A percentile compares a stretch with the other conserved stretches of the same genome.
phyloP scores from a whole-genome alignment of 176 grass and related monocot genomes.

The Oryza longistaminata region DNA sequence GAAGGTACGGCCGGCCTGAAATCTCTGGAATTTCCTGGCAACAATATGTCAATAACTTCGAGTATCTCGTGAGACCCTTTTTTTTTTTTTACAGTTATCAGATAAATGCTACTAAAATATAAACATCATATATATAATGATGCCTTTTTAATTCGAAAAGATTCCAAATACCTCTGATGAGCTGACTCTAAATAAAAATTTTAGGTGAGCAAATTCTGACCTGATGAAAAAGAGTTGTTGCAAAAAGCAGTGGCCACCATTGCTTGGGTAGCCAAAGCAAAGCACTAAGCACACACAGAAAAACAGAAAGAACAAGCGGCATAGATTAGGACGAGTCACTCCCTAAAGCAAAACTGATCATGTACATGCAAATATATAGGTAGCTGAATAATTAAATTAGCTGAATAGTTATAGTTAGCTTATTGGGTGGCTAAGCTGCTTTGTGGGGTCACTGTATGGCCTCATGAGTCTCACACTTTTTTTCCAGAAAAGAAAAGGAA shows the following conservation, averaged over 20 bases:
- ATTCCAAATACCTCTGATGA: neutral
- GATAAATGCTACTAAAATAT: neutral
- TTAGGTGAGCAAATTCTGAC: constrained; percentile 32
- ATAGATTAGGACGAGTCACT: constrained; percentile 30
- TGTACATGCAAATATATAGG: neutral
- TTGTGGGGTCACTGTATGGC: constrained; percentile 28
- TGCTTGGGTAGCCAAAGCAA: constrained; percentile 24
- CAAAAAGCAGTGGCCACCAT: constrained; percentile 45
- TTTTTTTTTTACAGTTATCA: neutral
- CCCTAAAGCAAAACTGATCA: neutral
- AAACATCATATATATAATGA: neutral
- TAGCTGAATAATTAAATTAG: constrained; percentile 6
- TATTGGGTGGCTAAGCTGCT: constrained; percentile 32
- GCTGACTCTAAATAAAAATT: neutral
- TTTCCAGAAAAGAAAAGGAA: neutral
- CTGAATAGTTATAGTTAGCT: neutral
- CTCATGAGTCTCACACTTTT: constrained; percentile 16
- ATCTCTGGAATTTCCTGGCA: neutral
- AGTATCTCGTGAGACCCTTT: neutral
- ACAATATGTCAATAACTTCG: neutral
- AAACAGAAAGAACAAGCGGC: constrained; percentile 7
- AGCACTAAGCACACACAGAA: neutral
- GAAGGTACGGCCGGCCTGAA: too few species aligned
- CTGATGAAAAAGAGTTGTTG: constrained; percentile 27
- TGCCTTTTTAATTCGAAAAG: neutral